Base-by-base conservation (phyloP, 1,139 yeast genomes). In the Candida sojae region DNA sequence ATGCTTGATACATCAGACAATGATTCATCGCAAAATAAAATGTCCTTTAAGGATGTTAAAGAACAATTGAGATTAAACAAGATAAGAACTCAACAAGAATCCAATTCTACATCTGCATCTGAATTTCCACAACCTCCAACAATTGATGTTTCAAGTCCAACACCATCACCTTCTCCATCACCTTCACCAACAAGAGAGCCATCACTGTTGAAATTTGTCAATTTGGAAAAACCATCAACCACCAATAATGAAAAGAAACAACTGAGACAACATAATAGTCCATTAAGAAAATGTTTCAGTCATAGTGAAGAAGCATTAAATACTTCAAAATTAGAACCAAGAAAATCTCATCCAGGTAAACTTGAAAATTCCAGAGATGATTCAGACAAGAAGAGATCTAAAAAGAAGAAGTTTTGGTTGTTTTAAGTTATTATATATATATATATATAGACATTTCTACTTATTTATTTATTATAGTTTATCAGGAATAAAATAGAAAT, bases 21-120 rank as follows among this genome's bases (percentile, higher is more conserved):
- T 40, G 23, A 17, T 2, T 51, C 61, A 3, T 53, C 57, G 44
- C 47, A 50, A 23, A 60, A 66, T 1, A 63, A 64, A 5, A 48
- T 71, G 34, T 65, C 77, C 8, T 71, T 68, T 52, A 71, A 68
- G 49, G 78, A 74, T 47, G 58, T 73, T 53, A 71, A 72, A 57
- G 60, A 63, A 42, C 68, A 57, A 45, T 59, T 73, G 47, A 42
- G 53, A 45, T 31, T 48, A 33, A 59, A 59, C 45, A 51, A 53
- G 21, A 41, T 38, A 6, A 53, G 50, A 30, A 36, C 53, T 5
- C 42, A 44, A 28, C 29, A 21, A 31, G 32, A 36, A 33, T 11
- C 34, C 8, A 9, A 21, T 50, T 43, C 43, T 13, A 17, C 8
- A 4, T 51, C 54, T 6, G 28, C 44, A 26, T 43, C 45, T 3